phyloP scores from a whole-genome alignment of 2,329 filamentous ascomycete species.

The Aspergillus piperis region DNA sequence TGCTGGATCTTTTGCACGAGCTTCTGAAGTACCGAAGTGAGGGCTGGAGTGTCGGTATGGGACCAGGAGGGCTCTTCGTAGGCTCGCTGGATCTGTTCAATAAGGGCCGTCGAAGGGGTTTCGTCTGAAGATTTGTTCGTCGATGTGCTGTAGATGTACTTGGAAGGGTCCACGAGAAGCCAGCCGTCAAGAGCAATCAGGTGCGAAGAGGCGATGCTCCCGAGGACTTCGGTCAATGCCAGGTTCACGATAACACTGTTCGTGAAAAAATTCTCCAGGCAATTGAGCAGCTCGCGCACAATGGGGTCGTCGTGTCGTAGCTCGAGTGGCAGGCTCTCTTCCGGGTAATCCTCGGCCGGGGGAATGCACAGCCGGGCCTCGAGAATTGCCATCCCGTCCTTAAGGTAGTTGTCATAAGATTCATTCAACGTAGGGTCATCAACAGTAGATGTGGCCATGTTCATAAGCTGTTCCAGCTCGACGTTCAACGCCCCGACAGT shows the following conservation, averaged over 20 bases:
- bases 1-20: constrained; percentile 63
- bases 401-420: constrained; percentile 48
- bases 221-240: constrained; percentile 77
- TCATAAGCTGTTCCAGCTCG: constrained; percentile 42
- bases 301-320: constrained; percentile 66
- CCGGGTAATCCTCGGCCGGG: constrained; percentile 30
- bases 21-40: constrained; percentile 60
- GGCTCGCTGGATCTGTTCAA: constrained; percentile 30
- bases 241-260: constrained; percentile 93
- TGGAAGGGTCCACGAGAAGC: constrained; percentile 73
- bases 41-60: constrained; percentile 47
- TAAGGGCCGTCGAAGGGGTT: constrained; percentile 33
- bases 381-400: constrained; percentile 55
- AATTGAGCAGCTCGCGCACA: constrained; percentile 52
- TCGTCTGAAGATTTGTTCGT: constrained; percentile 6
- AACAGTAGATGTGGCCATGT: constrained; percentile 40
- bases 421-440: constrained; percentile 41
- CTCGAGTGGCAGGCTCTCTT: constrained; percentile 62
- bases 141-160: constrained; percentile 54
- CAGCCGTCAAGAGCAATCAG: constrained; percentile 87
- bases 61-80: constrained; percentile 50
- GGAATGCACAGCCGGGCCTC: constrained; percentile 40
- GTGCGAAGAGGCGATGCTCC: constrained; percentile 80
- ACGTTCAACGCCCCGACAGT: constrained; percentile 44
- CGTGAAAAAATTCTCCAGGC: constrained; percentile 78